Evolutionary conservation across 2,329 filamentous ascomycete species (phyloP).

Genomic region (Fusarium poae): DNA sequence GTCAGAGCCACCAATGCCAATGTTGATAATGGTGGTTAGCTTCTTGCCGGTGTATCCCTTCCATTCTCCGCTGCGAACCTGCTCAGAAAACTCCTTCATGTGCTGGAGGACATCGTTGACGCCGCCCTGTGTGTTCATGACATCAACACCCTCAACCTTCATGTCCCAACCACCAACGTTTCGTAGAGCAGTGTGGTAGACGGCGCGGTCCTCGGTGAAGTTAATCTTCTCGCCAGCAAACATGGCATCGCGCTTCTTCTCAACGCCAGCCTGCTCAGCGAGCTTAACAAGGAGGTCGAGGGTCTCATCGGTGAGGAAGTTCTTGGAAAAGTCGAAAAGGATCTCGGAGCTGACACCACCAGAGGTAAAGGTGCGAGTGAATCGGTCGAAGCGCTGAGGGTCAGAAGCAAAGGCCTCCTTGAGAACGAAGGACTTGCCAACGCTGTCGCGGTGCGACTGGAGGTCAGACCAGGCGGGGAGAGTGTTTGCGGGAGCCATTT

Average conservation of each 20-base stretch:
- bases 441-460: slow-evolving; percentile 86
- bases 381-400: slow-evolving; percentile 88
- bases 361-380: slow-evolving; percentile 87
- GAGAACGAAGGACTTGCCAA: slow-evolving; percentile 90
- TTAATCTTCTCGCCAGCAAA: slow-evolving; percentile 99
- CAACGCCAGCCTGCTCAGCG: slow-evolving; percentile 89
- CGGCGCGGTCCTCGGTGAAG: slow-evolving; percentile 96
- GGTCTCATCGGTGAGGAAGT: slow-evolving; percentile 95
- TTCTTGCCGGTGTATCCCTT: slow-evolving; percentile 98
- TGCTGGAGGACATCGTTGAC: slow-evolving; percentile 93
- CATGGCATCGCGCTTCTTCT: slow-evolving; percentile 96
- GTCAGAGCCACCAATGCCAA: slow-evolving; percentile 98
- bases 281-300: slow-evolving; percentile 88
- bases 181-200: slow-evolving; percentile 94
- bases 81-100: slow-evolving; percentile 98
- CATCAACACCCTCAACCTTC: slow-evolving; percentile 90
- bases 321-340: slow-evolving; percentile 99
- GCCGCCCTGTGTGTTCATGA: slow-evolving; percentile 88
- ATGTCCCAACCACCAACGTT: slow-evolving; percentile 87
- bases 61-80: slow-evolving; percentile 94
- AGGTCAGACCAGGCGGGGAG: slow-evolving; percentile 91
- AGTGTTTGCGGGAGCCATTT: slow-evolving; percentile 85
- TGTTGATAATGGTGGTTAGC: slow-evolving; percentile 95
- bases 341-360: slow-evolving; percentile 86
- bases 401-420: slow-evolving; percentile 94